Conservation (phyloP, 2,329 filamentous ascomycete genomes). For the Nemania sp. region DNA sequence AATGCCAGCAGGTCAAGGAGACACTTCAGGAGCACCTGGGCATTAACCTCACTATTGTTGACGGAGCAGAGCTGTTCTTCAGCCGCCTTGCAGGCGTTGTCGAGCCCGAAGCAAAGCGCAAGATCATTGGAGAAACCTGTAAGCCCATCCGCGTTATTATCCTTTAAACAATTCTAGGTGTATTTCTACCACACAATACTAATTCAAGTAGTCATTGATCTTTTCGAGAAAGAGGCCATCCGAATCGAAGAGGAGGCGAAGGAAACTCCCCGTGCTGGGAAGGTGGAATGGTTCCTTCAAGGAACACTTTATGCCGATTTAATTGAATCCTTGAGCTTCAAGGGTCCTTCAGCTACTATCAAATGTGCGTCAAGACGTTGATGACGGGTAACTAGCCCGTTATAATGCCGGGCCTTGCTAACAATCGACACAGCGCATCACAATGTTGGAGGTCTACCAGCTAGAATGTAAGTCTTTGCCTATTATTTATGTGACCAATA, state of each 20-base stretch:
- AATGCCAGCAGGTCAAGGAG: conserved; percentile 84
- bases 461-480: conserved; percentile 44
- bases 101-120: conserved; percentile 88
- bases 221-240: conserved; percentile 83
- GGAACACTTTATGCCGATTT: conserved; percentile 76
- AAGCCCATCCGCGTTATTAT: conserved; percentile 29
- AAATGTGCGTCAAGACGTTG: conserved; percentile 50
- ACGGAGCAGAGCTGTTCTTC: conserved; percentile 84
- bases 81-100: conserved; percentile 77
- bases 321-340: conserved; percentile 63
- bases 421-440: conserved; percentile 54
- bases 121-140: conserved; percentile 83
- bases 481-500: neutral
- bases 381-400: neutral
- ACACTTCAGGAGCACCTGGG: conserved; percentile 82
- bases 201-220: conserved; percentile 71
- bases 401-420: conserved; percentile 13
- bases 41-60: conserved; percentile 90
- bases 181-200: conserved; percentile 25
- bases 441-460: conserved; percentile 59
- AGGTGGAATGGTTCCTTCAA: conserved; percentile 88
- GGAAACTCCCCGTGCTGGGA: conserved; percentile 74
- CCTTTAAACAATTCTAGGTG: neutral
- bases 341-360: conserved; percentile 63
- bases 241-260: conserved; percentile 77